Conservation (phyloP, 345 rosid genomes). For the Triadica sebifera region DNA sequence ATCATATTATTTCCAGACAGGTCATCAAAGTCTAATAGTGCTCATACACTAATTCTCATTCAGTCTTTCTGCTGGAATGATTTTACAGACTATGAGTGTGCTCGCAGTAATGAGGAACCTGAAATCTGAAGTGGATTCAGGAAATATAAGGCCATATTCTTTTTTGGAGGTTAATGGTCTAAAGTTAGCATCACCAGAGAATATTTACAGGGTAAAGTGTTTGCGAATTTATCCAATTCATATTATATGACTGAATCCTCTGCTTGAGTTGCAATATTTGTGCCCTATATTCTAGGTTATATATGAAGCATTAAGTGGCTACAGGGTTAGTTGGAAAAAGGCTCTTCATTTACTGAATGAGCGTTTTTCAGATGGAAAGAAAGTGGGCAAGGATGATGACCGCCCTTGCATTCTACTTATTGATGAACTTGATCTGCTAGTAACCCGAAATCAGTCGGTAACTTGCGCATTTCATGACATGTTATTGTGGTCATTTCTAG, state of each 20-base stretch:
- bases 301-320: slow-evolving; percentile 89
- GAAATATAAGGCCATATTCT: slow-evolving; percentile 64
- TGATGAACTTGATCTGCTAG: slow-evolving; percentile 95
- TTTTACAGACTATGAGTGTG: slow-evolving; percentile 77
- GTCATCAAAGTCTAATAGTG: slow-evolving; percentile 9
- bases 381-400: slow-evolving; percentile 52
- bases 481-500: not conserved
- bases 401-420: slow-evolving; percentile 88
- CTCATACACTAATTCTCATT: slow-evolving; percentile 16
- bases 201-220: slow-evolving; percentile 61
- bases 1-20: not conserved
- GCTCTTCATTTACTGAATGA: slow-evolving; percentile 77
- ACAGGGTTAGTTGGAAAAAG: slow-evolving; percentile 88
- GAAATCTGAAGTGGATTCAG: slow-evolving; percentile 82
- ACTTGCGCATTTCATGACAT: slow-evolving; percentile 15
- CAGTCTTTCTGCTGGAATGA: slow-evolving; percentile 11
- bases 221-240: not conserved
- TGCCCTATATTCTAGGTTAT: slow-evolving; percentile 54
- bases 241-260: not conserved
- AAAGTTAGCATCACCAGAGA: slow-evolving; percentile 88
- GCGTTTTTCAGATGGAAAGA: slow-evolving; percentile 70
- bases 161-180: slow-evolving; percentile 95
- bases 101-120: slow-evolving; percentile 78
- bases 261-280: slow-evolving; percentile 2
- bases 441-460: slow-evolving; percentile 95